These are phyloP conservation scores for Globisporangium orthogonon DNA, from an alignment of 352 stramenopile species.

Conservation along the genomic window DNA sequence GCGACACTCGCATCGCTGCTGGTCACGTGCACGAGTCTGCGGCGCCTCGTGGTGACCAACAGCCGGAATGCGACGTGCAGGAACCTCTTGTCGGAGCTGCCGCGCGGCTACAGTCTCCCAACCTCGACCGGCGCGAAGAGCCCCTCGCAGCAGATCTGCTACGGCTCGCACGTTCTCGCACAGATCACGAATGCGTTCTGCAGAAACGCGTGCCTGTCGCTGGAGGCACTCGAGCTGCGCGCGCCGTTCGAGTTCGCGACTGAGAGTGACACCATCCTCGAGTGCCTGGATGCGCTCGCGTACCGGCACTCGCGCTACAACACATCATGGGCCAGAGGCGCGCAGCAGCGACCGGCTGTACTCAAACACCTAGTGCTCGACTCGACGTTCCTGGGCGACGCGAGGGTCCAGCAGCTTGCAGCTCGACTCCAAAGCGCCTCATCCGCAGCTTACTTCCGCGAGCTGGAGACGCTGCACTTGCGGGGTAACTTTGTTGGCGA, in stretches of 20 bases:
- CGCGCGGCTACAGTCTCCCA: slow-evolving; percentile 4
- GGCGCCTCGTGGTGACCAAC: slow-evolving; percentile 43
- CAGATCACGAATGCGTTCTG: slow-evolving; percentile 30
- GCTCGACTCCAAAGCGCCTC: slow-evolving; percentile 19
- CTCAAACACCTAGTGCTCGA: slow-evolving; percentile 46
- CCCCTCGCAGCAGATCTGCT: slow-evolving; percentile 20
- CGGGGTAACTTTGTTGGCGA: slow-evolving; percentile 70
- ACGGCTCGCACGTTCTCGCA: slow-evolving; percentile 30
- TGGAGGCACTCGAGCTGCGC: slow-evolving; percentile 33
- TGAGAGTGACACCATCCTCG: slow-evolving; percentile 41
- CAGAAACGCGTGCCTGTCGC: slow-evolving; percentile 24
- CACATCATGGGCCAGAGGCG: background rate
- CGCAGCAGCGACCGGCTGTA: background rate
- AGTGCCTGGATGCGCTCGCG: slow-evolving; percentile 28
- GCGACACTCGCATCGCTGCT: slow-evolving; percentile 22
- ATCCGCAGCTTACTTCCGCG: slow-evolving; percentile 15
- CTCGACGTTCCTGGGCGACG: slow-evolving; percentile 52
- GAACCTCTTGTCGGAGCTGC: slow-evolving; percentile 4
- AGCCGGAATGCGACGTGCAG: slow-evolving; percentile 15
- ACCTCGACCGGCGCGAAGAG: background rate
- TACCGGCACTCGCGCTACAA: background rate
- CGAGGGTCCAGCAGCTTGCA: slow-evolving; percentile 28
- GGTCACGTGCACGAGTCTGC: slow-evolving; percentile 33
- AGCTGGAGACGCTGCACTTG: slow-evolving; percentile 30
- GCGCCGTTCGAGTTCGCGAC: slow-evolving; percentile 59